Evolutionary conservation across 2,329 filamentous ascomycete genomes (phyloP), one percentile per base, ranked within the genome.

Genomic region (Kalmusia sp.): DNA sequence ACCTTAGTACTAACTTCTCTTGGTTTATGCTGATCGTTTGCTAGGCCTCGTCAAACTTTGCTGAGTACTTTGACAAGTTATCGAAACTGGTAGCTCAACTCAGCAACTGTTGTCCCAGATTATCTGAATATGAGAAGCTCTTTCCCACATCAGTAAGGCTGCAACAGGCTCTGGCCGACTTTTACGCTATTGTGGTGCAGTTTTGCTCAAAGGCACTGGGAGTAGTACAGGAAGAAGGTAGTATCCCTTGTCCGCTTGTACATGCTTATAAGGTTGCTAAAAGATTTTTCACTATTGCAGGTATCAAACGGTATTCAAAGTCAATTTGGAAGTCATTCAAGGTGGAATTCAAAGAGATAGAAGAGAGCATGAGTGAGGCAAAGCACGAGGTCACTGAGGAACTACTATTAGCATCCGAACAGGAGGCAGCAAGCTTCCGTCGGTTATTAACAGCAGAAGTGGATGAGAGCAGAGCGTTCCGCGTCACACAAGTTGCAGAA

Each of bases 51-150:
- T 55, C 68, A 1, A 78, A 77, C 17, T 71, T 71, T 30, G 63
- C 64, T 0, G 74, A 74, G 0, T 79, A 78, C 44, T 80, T 76
- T 27, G 74, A 77, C 35, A 72, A 67, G 5, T 59, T 76, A 6
- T 73, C 76, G 0, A 61, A 72, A 5, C 58, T 74, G 6, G 73
- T 79, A 30, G 67, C 74, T 64, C 62, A 62, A 1, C 56, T 80
- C 9, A 69, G 70, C 5, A 59, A 53, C 0, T 41, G 70, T 6
- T 76, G 67, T 49, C 77, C 77, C 0, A 58, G 68, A 9, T 75
- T 76, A 12, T 55, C 61, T 25, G 69, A 77, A 49, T 78, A 78
- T 47, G 64, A 67, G 44, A 62, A 65, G 1, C 58, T 78, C 2
- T 78, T 71, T 56, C 69, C 69, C 2, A 64, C 52, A 2, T 78